These are phyloP conservation scores for Entophlyctis luteolus DNA, from an alignment of 192 early-diverging fungal genomes.

Conservation along the genomic window DNA sequence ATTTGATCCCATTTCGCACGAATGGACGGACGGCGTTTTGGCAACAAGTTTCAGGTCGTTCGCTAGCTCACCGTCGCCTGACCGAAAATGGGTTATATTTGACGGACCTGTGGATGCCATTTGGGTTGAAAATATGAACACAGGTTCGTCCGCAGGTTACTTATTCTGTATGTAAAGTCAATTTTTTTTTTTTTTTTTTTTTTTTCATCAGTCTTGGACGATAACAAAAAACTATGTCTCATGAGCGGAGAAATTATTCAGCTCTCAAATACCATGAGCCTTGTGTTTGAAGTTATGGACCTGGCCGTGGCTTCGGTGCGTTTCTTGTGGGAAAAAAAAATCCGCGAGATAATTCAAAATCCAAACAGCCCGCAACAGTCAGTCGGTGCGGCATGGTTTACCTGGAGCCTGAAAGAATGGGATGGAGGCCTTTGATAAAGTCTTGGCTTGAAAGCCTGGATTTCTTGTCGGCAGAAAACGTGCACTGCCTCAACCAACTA, in stretches of 20 bases:
- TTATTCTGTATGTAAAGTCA: background rate
- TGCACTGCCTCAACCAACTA: conserved; percentile 32
- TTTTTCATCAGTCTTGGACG: conserved; percentile 45
- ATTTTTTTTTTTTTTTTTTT: background rate
- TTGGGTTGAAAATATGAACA: conserved; percentile 68
- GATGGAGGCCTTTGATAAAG: conserved; percentile 50
- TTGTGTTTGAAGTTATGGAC: conserved; percentile 65
- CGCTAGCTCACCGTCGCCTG: conserved; percentile 48
- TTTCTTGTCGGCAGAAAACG: conserved; percentile 31
- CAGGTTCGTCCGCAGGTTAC: conserved; percentile 1
- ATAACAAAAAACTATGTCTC: conserved; percentile 62
- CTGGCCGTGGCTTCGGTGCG: conserved; percentile 61
- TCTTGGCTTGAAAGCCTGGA: conserved; percentile 50
- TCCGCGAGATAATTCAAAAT: conserved; percentile 1
- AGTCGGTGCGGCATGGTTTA: conserved; percentile 66
- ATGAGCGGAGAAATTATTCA: conserved; percentile 67
- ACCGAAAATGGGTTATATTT: conserved; percentile 65
- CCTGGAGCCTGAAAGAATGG: conserved; percentile 56
- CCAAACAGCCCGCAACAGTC: conserved; percentile 53
- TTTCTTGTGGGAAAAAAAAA: conserved; percentile 1
- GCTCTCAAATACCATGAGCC: conserved; percentile 63
- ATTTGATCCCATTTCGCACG: conserved; percentile 59
- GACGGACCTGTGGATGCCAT: conserved; percentile 63
- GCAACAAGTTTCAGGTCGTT: conserved; percentile 52
- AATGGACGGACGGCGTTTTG: conserved; percentile 63